A percentile compares a stretch with the other conserved stretches of the same genome.
These are phyloP conservation scores for Eimeria praecox DNA, from an alignment of 169 alveolate species.

Conservation along the genomic window DNA sequence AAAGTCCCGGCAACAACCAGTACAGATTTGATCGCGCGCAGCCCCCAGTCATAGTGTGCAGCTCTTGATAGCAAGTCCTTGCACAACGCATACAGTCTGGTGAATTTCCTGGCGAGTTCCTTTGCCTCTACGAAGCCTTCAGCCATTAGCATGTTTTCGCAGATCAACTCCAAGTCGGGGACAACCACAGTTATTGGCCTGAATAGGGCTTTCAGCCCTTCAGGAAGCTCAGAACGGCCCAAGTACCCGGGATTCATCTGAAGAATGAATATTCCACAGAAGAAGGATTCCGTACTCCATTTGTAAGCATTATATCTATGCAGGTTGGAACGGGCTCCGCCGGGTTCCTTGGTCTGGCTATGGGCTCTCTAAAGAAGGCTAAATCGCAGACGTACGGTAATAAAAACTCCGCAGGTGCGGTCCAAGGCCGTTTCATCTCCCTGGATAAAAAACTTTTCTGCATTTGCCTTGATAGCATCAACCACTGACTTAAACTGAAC, in stretches of 20 bases:
- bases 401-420: conserved; percentile 97
- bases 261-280: not conserved
- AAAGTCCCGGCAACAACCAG: conserved; percentile 98
- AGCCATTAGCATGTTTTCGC: conserved; percentile 98
- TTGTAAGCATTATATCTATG: not conserved
- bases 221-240: conserved; percentile 98
- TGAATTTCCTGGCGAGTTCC: conserved; percentile 95
- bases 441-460: conserved; percentile 89
- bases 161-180: conserved; percentile 97
- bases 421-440: conserved; percentile 95
- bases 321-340: not conserved
- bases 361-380: no score
- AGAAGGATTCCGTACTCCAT: not conserved
- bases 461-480: conserved; percentile 94
- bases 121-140: conserved; percentile 98
- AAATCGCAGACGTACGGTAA: conserved; percentile 86
- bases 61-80: conserved; percentile 95
- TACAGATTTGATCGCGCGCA: conserved; percentile 97
- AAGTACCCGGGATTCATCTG: conserved; percentile 97
- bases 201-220: conserved; percentile 96
- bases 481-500: conserved; percentile 97
- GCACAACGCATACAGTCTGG: conserved; percentile 95
- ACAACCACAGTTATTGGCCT: conserved; percentile 98
- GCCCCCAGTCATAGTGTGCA: conserved; percentile 98
- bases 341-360: not conserved